Conservation (phyloP, 2,329 filamentous ascomycete species). For the Penicillium oxalicum region DNA sequence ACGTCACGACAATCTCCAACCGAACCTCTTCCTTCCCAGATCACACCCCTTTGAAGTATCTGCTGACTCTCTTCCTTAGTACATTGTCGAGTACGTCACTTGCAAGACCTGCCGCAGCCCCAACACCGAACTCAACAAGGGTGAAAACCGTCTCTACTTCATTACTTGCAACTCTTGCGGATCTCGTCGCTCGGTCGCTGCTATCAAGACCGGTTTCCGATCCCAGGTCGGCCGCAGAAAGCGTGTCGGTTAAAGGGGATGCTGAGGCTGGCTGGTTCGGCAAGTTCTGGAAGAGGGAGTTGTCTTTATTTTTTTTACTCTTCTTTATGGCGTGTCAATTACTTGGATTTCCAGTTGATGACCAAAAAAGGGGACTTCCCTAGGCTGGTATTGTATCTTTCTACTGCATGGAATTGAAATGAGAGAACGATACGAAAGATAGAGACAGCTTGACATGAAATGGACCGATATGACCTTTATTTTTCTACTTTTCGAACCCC, state of each 20-base stretch:
- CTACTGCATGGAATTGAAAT: constrained; percentile 11
- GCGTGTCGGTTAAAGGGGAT: constrained; percentile 67
- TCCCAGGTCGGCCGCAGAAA: constrained; percentile 98
- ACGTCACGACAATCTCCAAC: background rate
- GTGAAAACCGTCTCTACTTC: constrained; percentile 98
- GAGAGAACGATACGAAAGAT: constrained; percentile 22
- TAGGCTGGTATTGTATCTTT: constrained; percentile 8
- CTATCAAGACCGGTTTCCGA: constrained; percentile 99
- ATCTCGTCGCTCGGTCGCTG: constrained; percentile 79
- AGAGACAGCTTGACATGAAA: constrained; percentile 27
- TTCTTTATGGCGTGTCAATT: constrained; percentile 21
- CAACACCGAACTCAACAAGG: constrained; percentile 95
- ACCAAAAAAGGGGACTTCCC: constrained; percentile 12
- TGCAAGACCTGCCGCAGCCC: constrained; percentile 97
- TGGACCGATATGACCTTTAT: constrained; percentile 24
- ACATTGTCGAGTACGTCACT: constrained; percentile 87
- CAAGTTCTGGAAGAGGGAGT: constrained; percentile 14
- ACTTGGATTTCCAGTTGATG: constrained; percentile 13
- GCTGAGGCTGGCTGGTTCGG: constrained; percentile 4
- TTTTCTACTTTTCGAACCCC: background rate
- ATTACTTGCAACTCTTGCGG: constrained; percentile 91
- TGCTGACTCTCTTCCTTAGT: background rate
- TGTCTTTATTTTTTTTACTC: constrained; percentile 18
- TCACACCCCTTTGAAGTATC: background rate
- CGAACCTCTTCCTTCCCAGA: background rate